These are phyloP conservation scores for Stephania yunnanensis DNA, from an alignment of 164 flowering plant genomes.

Conservation along the genomic window DNA sequence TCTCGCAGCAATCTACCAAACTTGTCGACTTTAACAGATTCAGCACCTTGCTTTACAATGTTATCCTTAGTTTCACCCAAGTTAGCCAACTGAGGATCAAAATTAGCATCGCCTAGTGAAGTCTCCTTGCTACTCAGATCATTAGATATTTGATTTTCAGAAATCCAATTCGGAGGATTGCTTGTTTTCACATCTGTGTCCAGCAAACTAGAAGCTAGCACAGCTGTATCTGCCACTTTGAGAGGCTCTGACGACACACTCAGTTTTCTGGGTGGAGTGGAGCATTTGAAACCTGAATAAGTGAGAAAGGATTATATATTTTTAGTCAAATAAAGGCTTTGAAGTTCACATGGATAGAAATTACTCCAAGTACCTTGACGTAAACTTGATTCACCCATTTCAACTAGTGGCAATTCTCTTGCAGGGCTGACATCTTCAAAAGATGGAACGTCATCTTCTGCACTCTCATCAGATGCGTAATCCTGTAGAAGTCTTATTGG, in stretches of 20 bases:
- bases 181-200: slow-evolving; percentile 8
- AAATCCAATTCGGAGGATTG: slow-evolving; percentile 8
- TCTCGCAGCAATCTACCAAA: slow-evolving; percentile 79
- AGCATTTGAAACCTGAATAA: slow-evolving; percentile 4
- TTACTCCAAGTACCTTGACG: slow-evolving; percentile 16
- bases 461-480: slow-evolving; percentile 64
- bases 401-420: slow-evolving; percentile 15
- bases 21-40: slow-evolving; percentile 53
- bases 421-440: slow-evolving; percentile 22
- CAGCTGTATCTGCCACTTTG: slow-evolving; percentile 14
- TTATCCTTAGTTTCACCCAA: slow-evolving; percentile 22
- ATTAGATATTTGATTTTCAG: slow-evolving; percentile 12
- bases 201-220: neutral
- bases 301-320: neutral
- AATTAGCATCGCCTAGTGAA: slow-evolving; percentile 19
- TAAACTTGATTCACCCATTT: slow-evolving; percentile 10
- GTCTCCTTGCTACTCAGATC: slow-evolving; percentile 14
- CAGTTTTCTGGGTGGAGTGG: slow-evolving; percentile 7
- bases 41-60: slow-evolving; percentile 19
- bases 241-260: slow-evolving; percentile 11
- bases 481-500: slow-evolving; percentile 54
- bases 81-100: slow-evolving; percentile 15
- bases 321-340: slow-evolving; percentile 17
- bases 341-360: slow-evolving; percentile 12
- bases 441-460: slow-evolving; percentile 29